Base-by-base conservation (phyloP, 495 filamentous ascomycete species). In the Neurospora tetrasperma region DNA sequence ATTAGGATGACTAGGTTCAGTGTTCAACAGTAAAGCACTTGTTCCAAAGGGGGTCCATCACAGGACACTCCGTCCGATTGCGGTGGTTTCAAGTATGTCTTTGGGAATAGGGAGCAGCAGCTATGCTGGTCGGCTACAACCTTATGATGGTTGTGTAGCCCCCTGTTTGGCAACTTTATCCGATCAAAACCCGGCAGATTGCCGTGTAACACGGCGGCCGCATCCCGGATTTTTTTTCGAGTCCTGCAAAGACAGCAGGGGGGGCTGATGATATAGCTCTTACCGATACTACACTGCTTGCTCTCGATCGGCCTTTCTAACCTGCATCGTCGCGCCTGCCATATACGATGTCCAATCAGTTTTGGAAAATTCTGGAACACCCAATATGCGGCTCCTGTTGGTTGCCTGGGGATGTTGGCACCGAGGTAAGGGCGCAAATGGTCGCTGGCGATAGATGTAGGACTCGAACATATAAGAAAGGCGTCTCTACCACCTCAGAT, bases 51-150 rank as follows among this genome's bases (percentile, higher is more conserved):
- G 23, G 23, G 54, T 62, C 31, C 54, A 62, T 62, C 27, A 23
- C 12, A 62, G 54, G 54, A 62, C 27, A 62, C 54, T 35, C 6
- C 31, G 72, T 74, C 73, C 75, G 73, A 76, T 73, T 39, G 27
- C 75, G 73, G 73, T 71, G 73, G 70, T 72, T 42, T 72, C 54
- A 48, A 54, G 23, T 11, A 42, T 76, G 73, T 72, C 71, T 74
- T 71, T 71, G 43, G 44, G 40, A 42, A 35, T 42, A 35, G 42
- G 71, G 54, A 62, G 27, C 31, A 7, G 54, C 12, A 62, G 6
- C 27, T 62, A 31, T 62, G 54, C 54, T 54, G 46, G 20, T 54
- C 54, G 23, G 27, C 2, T 27, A 62, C 54, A 62, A 27, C 31
- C 54, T 62, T 6, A 35, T 62, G 54, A 31, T 62, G 54, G 23